These are phyloP conservation scores for Santalum album DNA, from an alignment of 164 flowering plant species.

Conservation along the genomic window DNA sequence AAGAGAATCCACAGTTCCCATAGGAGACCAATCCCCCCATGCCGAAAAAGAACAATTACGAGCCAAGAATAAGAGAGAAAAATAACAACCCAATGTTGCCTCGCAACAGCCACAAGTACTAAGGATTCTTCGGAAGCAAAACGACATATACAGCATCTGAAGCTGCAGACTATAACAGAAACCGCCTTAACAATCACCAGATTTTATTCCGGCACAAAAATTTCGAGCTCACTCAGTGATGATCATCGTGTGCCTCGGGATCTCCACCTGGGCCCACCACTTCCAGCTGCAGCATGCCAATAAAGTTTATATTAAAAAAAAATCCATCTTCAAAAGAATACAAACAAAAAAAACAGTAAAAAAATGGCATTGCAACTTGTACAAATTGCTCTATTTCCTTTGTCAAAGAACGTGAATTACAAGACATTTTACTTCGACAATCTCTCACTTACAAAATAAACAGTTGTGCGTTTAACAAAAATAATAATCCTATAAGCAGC, in stretches of 20 bases:
- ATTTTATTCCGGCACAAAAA: conserved; percentile 26
- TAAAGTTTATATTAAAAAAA: background rate
- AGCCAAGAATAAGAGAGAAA: conserved; percentile 1
- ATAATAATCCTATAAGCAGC: too few relatives aligned
- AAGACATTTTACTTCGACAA: too few relatives aligned
- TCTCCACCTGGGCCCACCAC: conserved; percentile 79
- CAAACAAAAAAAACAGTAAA: too few relatives aligned
- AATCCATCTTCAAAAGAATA: too few relatives aligned
- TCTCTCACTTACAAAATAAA: too few relatives aligned
- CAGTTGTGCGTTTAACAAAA: too few relatives aligned
- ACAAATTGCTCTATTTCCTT: too few relatives aligned
- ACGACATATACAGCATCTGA: conserved; percentile 10
- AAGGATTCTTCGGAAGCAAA: conserved; percentile 13
- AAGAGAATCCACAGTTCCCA: conserved; percentile 9
- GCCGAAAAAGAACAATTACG: conserved; percentile 1
- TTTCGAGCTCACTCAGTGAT: conserved; percentile 29
- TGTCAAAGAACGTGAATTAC: too few relatives aligned
- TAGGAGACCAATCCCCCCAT: conserved; percentile 2
- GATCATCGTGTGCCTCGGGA: conserved; percentile 50
- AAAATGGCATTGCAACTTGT: background rate
- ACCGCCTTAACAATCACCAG: conserved; percentile 24
- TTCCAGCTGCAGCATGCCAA: conserved; percentile 48
- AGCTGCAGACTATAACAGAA: conserved; percentile 14
- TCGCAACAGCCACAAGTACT: conserved; percentile 13
- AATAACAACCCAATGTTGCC: conserved; percentile 12